Evolutionary conservation across 768 basidiomycete genomes (phyloP).

Genomic region (Amanita inopinata): DNA sequence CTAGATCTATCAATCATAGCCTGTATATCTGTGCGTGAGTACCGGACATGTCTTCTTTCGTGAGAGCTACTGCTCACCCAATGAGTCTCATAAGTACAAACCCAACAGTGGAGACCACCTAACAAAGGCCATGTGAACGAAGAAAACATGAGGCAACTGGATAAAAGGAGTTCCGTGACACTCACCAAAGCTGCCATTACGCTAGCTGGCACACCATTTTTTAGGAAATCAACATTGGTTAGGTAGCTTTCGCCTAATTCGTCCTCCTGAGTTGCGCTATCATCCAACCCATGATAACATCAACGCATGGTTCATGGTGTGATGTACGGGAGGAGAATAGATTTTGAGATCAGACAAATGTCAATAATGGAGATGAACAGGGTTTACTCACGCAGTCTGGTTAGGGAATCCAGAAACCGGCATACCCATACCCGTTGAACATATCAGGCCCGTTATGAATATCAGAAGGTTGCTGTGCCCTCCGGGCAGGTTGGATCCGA

Average conservation of each 20-base stretch:
- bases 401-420: conserved; percentile 99
- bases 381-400: conserved; percentile 76
- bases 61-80: conserved; percentile 39
- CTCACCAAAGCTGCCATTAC: conserved; percentile 76
- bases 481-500: conserved; percentile 67
- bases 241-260: conserved; percentile 88
- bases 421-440: conserved; percentile 96
- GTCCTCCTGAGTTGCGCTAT: conserved; percentile 85
- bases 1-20: neutral
- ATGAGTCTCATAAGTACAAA: conserved; percentile 65
- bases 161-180: neutral
- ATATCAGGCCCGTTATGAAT: conserved; percentile 87
- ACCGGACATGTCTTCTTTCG: neutral
- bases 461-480: conserved; percentile 76
- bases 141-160: conserved; percentile 2
- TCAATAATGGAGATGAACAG: conserved; percentile 15
- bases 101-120: conserved; percentile 85
- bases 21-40: neutral
- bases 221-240: conserved; percentile 79
- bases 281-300: neutral
- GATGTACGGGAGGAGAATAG: no score
- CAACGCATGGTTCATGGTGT: no score
- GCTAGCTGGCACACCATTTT: conserved; percentile 92
- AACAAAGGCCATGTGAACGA: conserved; percentile 5
- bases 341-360: conserved; percentile 8